These are phyloP conservation scores for Alternaria incomplexa DNA, from an alignment of 2,329 filamentous ascomycete species.

Conservation along the genomic window DNA sequence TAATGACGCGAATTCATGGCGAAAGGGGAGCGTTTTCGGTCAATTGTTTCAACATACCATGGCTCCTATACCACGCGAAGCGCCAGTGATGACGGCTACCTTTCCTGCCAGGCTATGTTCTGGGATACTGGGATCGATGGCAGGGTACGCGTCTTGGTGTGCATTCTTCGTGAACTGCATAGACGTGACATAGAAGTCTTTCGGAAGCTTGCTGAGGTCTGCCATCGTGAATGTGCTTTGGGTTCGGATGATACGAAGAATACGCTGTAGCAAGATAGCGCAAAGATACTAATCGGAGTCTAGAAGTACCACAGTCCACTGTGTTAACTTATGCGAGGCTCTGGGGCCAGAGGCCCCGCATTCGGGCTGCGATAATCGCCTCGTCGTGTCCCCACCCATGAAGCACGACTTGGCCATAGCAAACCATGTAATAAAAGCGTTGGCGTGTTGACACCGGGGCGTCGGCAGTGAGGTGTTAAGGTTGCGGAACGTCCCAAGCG, in stretches of 20 bases:
- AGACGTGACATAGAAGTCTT: slow-evolving; percentile 17
- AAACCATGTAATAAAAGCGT: background rate
- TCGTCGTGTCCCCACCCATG: background rate
- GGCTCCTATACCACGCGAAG: slow-evolving; percentile 48
- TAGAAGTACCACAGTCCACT: background rate
- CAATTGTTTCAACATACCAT: slow-evolving; percentile 13
- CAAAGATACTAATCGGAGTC: background rate
- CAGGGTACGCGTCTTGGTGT: slow-evolving; percentile 48
- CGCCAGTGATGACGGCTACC: slow-evolving; percentile 50
- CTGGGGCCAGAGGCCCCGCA: background rate
- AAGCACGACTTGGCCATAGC: background rate
- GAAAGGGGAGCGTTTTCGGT: background rate
- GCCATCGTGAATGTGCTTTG: slow-evolving; percentile 1
- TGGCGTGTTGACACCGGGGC: background rate
- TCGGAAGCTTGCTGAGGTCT: slow-evolving; percentile 16
- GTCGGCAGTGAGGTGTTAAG: background rate
- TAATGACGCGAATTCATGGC: background rate
- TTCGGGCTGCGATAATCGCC: background rate
- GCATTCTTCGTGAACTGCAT: slow-evolving; percentile 17
- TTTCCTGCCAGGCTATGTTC: slow-evolving; percentile 44
- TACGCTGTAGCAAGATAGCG: background rate
- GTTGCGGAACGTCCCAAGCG: slow-evolving; percentile 1
- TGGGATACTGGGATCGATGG: slow-evolving; percentile 46
- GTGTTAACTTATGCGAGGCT: background rate
- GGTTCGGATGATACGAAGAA: background rate